Conservation (phyloP, 192 early-diverging fungal genomes). For the Diversispora eburnea region DNA sequence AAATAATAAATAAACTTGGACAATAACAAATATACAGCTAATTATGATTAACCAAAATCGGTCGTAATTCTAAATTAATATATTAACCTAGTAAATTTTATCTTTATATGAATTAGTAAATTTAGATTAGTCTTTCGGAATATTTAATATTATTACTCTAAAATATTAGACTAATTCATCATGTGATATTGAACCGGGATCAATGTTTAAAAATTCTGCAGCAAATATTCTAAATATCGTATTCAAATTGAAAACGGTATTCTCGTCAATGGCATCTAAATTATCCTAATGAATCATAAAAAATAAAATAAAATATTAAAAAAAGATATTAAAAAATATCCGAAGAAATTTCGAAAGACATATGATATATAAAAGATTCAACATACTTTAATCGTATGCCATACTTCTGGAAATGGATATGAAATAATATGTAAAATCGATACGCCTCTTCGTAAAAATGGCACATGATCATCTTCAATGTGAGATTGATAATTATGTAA, state of each 20-base stretch:
- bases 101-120: too few relatives aligned
- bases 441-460: constrained; percentile 76
- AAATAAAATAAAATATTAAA: not conserved
- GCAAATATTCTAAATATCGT: constrained; percentile 78
- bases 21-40: too few relatives aligned
- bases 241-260: constrained; percentile 69
- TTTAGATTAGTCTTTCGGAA: too few relatives aligned
- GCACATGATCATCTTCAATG: constrained; percentile 86
- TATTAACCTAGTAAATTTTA: too few relatives aligned
- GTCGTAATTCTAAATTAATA: too few relatives aligned
- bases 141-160: too few relatives aligned
- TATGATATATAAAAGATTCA: not conserved
- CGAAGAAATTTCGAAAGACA: not conserved
- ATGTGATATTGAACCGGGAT: not conserved
- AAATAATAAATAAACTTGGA: too few relatives aligned
- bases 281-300: constrained; percentile 54
- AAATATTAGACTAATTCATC: not conserved
- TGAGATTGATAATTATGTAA: constrained; percentile 31
- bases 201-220: constrained; percentile 53
- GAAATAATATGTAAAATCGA: constrained; percentile 88
- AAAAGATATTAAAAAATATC: constrained; percentile 7
- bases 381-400: constrained; percentile 69
- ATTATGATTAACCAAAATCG: too few relatives aligned
- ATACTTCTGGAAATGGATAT: constrained; percentile 77
- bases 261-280: constrained; percentile 59